Evolutionary conservation across 306 rosid species (phyloP), one percentile per base, ranked within the genome.

Genomic region (Albizia julibrissin): DNA sequence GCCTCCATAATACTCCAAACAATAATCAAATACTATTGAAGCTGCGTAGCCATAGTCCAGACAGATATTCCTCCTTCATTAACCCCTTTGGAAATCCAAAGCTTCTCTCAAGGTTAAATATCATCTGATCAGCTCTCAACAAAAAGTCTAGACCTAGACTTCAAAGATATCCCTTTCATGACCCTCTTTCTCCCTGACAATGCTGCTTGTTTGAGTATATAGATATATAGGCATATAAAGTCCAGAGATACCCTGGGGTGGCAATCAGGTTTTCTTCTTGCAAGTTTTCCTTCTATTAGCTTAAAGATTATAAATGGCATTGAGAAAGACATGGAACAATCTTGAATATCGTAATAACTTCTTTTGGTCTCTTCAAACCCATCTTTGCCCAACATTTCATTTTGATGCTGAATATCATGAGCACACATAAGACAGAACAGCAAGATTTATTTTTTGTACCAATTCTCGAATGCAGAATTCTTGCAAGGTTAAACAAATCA

Each of bases 141-240:
- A 69, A 22, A 71, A 13, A 69, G 34, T 11, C 21, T 5, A 15
- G 75, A 71, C 29, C 58, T 43, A 44, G 6, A 44, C 75, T 43
- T 24, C 43, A 40, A 8, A 70, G 75, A 70, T n/a, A 70, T 22
- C 10, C 75, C 54, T 43, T 68, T 37, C 29, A 68, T 9, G 9
- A 68, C 73, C 22, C 16, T 34, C 7, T 68, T 24, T 46, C 31
- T 44, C 24, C 26, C 10, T 6, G 14, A 4, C 15, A 44, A 43
- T n/a, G 75, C 75, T 70, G 56, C 75, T 71, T 37, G 37, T 71
- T 72, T 26, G 75, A 72, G 76, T 37, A 37, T 46, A 26, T 2
- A 24, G 33, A 15, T n/a, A 26, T 13, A 46, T 8, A 72, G 24
- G 24, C 61, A 24, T 46, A 47, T 27, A 46, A 26, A 72, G 58